Conservation (phyloP, 2,329 filamentous ascomycete genomes). For the Setomelanomma holmii region DNA sequence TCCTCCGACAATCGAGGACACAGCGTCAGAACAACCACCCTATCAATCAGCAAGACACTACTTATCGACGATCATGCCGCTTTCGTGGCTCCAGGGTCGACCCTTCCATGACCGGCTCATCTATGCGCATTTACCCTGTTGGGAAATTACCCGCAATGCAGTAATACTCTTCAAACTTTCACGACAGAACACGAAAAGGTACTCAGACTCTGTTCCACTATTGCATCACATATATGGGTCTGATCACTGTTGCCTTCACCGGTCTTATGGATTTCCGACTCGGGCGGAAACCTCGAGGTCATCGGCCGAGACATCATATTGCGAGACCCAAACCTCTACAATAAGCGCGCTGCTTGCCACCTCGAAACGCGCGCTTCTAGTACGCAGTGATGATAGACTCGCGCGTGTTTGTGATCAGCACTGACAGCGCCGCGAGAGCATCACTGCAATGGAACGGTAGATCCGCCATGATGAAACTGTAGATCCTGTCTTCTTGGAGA, state of each 20-base stretch:
- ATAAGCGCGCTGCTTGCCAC: not conserved
- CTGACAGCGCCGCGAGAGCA: not conserved
- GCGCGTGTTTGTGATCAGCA: not conserved
- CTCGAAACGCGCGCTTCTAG: not conserved
- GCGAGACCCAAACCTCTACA: no score
- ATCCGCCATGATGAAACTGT: not conserved
- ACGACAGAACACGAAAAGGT: no score
- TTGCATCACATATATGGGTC: no score
- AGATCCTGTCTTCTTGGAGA: not conserved
- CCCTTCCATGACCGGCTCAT: not conserved
- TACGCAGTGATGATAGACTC: not conserved
- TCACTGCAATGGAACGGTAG: not conserved
- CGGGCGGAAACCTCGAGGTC: no score
- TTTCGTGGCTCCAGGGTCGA: not conserved
- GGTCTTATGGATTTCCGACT: no score
- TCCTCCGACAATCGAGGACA: no score
- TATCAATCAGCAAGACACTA: no score
- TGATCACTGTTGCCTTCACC: no score
- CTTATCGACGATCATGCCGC: not conserved
- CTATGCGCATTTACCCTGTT: not conserved
- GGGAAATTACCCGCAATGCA: not conserved
- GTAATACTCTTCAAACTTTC: no score
- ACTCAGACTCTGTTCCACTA: no score
- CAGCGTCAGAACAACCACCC: no score
- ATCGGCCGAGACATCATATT: not conserved